Conservation (phyloP, 2,329 filamentous ascomycete species). For the Ophiostoma pallidulum region DNA sequence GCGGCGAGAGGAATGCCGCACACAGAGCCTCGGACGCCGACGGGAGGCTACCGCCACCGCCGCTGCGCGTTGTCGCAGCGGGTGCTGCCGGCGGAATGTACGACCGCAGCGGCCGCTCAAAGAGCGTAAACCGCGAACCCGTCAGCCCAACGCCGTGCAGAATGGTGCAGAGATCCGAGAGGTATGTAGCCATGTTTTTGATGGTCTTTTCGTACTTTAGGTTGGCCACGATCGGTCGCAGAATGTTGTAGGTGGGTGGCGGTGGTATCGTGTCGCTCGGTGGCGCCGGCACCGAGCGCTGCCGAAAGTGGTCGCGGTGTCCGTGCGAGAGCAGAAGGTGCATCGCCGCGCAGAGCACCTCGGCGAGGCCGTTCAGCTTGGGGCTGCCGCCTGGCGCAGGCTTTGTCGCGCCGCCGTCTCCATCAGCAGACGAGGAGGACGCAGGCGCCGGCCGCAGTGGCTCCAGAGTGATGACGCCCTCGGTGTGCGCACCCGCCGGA, state of each 20-base stretch:
- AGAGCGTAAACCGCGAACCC: constrained; percentile 13
- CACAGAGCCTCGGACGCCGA: constrained; percentile 37
- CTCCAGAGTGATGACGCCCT: constrained; percentile 59
- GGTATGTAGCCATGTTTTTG: constrained; percentile 28
- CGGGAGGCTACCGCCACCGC: constrained; percentile 20
- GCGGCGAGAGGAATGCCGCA: constrained; percentile 32
- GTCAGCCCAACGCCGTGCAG: constrained; percentile 26
- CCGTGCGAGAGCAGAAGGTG: constrained; percentile 70
- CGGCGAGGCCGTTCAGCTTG: constrained; percentile 37
- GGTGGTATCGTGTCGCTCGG: constrained; percentile 30
- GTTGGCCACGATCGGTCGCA: constrained; percentile 43
- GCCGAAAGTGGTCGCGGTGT: constrained; percentile 53
- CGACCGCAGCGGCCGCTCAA: constrained; percentile 12
- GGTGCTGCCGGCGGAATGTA: constrained; percentile 7
- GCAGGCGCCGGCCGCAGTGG: constrained; percentile 42
- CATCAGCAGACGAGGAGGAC: not conserved
- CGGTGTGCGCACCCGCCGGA: constrained; percentile 41
- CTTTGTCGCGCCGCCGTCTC: not conserved
- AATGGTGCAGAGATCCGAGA: constrained; percentile 34
- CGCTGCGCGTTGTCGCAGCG: constrained; percentile 13
- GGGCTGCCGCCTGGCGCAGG: not conserved
- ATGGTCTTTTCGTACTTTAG: constrained; percentile 35
- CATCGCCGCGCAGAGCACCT: constrained; percentile 56
- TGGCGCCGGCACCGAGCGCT: constrained; percentile 49
- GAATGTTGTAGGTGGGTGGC: constrained; percentile 37